Percentiles rank a stretch among this genome's conserved stretches.
phyloP scores from a whole-genome alignment of 2,329 filamentous ascomycete species.

The Fusarium agapanthi region DNA sequence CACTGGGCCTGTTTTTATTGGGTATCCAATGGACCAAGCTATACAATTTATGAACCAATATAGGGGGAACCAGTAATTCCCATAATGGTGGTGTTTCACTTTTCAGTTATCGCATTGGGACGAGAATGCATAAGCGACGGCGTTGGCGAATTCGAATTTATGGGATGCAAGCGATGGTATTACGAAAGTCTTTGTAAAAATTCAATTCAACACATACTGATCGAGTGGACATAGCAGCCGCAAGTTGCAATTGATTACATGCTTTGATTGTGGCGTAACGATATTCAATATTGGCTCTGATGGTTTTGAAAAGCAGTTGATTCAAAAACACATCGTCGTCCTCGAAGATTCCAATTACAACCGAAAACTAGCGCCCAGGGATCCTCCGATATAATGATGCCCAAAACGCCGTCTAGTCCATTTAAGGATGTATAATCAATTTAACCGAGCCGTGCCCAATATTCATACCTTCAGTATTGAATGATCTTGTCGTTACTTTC shows the following conservation, averaged over 20 bases:
- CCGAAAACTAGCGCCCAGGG: background rate
- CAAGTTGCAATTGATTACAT: conserved; percentile 13
- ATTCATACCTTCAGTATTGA: background rate
- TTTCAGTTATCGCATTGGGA: conserved; percentile 13
- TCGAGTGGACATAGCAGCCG: background rate
- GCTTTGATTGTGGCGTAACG: conserved; percentile 16
- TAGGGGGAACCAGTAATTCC: conserved; percentile 44
- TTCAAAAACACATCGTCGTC: background rate
- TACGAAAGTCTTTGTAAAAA: background rate
- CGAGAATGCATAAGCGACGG: conserved; percentile 44
- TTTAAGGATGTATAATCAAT: background rate
- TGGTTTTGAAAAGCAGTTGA: background rate
- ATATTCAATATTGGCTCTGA: conserved; percentile 34
- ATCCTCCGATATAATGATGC: conserved; percentile 1
- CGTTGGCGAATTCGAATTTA: conserved; percentile 36
- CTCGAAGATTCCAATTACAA: conserved; percentile 5
- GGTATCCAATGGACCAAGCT: conserved; percentile 87
- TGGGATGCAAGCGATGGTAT: conserved; percentile 27
- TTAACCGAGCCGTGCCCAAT: background rate
- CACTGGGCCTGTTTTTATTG: conserved; percentile 93
- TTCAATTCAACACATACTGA: background rate
- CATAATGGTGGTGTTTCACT: conserved; percentile 13
- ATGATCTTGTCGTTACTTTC: background rate
- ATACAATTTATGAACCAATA: conserved; percentile 75
- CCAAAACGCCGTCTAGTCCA: conserved; percentile 38